Evolutionary conservation across 2,329 filamentous ascomycete species (phyloP), one percentile per base, ranked within the genome.

Genomic region (Trichophyton simii): DNA sequence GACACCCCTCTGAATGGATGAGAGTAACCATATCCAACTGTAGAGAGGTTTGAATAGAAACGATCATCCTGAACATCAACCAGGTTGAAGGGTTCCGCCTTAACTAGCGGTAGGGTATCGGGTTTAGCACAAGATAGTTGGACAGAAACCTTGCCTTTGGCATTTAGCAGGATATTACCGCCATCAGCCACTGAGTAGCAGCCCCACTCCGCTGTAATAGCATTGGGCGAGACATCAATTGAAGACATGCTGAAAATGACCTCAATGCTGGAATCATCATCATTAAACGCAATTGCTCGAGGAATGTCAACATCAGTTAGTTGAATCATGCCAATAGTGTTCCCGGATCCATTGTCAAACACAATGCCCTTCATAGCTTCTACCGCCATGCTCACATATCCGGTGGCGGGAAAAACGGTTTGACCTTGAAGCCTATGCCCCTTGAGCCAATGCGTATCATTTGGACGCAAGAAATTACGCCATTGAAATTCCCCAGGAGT

Each of bases 381-480:
- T 2, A 67, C 61, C 4, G 66, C 67, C 61, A 70, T 67, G 9
- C 60, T 61, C 5, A 69, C 59, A 48, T 69, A 71, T 54, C 59
- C 61, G 15, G 64, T 58, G 25, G 62, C 70, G 0, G 73, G 73
- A 34, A 70, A 73, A 1, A 76, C 63, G 18, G 68, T 66, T 18
- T 68, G 65, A 5, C 63, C 65, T 22, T 69, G 65, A 3, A 76
- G 60, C 7, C 64, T 57, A 60, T 76, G 73, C 20, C 68, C 70
- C 6, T 50, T 54, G 11, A 76, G 55, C 73, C 72, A 75, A 0
- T 69, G 66, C 0, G 69, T 41, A 31, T 73, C 68, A 0, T 62
- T 50, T 2, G 68, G 28, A 1, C 63, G 63, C 8, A 75, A 31
- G n/a, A 67, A 28, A 18, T 70, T 71, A 8, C 67, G 59, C 68